phyloP scores from a whole-genome alignment of 2,329 filamentous ascomycete genomes.

The Hypomyces rosellus region DNA sequence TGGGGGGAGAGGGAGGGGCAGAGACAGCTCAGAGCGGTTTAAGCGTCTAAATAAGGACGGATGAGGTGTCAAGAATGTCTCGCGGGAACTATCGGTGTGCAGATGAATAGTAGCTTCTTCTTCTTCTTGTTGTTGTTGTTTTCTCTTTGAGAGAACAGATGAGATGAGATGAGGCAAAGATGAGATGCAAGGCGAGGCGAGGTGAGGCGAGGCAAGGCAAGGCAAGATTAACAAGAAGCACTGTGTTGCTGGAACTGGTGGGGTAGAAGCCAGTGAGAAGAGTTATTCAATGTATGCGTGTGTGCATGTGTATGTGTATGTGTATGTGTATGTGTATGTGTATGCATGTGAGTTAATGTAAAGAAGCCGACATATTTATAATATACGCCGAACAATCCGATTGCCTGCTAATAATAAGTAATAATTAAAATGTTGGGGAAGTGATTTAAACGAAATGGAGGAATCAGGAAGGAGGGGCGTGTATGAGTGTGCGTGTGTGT shows the following conservation, averaged over 20 bases:
- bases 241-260: constrained; percentile 1
- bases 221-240: neutral
- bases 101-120: neutral
- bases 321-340: too few species aligned
- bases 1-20: neutral
- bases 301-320: too few species aligned
- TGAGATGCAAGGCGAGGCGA: constrained; percentile 2
- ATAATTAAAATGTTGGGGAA: constrained; percentile 1
- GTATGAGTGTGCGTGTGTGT: neutral
- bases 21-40: constrained; percentile 8
- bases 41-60: too few species aligned
- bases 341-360: neutral
- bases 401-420: too few species aligned
- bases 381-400: neutral
- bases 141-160: too few species aligned
- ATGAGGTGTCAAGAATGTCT: neutral
- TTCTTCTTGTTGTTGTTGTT: neutral
- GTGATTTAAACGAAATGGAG: constrained; percentile 3
- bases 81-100: constrained; percentile 10
- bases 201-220: neutral
- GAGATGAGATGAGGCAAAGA: neutral
- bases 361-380: constrained; percentile 1
- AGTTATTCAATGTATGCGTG: too few species aligned
- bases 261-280: neutral
- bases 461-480: neutral